Evolutionary conservation across 306 rosid species (phyloP), one percentile per base, ranked within the genome.

Genomic region (Cotoneaster glaucophyllus): DNA sequence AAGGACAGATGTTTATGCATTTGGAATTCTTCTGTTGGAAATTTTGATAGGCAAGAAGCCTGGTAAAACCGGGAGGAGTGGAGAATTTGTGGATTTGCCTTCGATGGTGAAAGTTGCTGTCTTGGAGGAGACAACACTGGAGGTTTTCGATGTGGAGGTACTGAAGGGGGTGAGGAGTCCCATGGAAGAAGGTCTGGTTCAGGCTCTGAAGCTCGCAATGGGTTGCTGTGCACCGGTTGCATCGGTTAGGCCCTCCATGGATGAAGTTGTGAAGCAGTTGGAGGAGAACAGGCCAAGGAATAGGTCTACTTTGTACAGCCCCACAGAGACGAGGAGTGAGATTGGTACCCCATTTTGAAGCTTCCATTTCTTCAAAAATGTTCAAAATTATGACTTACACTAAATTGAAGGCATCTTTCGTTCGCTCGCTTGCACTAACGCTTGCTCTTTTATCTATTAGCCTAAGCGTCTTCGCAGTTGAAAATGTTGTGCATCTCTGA

Each of bases 221-320:
- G 99, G 99, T 12, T 96, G 99, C 77, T 96, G 99, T 75, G 98
- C 99, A 44, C 99, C 99, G 4, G 98, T 96, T 76, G 91, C 93
- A 48, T 76, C 98, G 0, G 98, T 96, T 61, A 90, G 99, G 80
- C 99, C 99, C 3, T 80, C 87, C 85, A 95, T 95, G 97, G 97
- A 95, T 6, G 99, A 96, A 82, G 93, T 96, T 73, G 97, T 96
- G 84, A 89, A 92, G 89, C 98, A 96, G 77, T 85, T 96, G 87
- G 99, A 96, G 81, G 99, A 96, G 82, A 92, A 93, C 82, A 90
- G 99, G 76, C 99, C 99, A 78, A 90, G 99, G 79, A 96, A 96
- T 77, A 87, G 97, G 82, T 96, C 99, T 73, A 96, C 99, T 71
- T 83, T 96, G 81, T 96, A 96, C 76, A 96, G 99, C 82, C 99